Evolutionary conservation across 2,329 filamentous ascomycete species (phyloP).

Genomic region (Raffaelea deltoideospora): DNA sequence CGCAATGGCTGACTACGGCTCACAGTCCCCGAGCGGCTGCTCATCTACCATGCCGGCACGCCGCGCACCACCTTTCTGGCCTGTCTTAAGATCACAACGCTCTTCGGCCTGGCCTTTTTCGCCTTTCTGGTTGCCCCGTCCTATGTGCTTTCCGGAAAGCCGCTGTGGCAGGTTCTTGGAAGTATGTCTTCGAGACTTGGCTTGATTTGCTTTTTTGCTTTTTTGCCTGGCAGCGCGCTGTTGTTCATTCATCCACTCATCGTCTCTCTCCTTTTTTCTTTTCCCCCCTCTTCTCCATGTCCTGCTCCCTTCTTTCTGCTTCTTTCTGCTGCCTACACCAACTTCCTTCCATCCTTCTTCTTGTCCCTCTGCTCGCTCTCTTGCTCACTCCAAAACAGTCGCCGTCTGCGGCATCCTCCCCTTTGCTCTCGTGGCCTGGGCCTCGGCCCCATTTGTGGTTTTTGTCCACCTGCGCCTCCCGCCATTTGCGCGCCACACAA

Average conservation of each 20-base stretch:
- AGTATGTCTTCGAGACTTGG: slow-evolving; percentile 20
- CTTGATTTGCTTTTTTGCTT: too few relatives aligned
- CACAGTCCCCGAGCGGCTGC: slow-evolving; percentile 35
- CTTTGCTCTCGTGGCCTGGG: slow-evolving; percentile 45
- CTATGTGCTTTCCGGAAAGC: slow-evolving; percentile 28
- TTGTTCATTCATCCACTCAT: too few relatives aligned
- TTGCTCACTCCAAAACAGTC: too few relatives aligned
- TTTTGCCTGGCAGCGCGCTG: too few relatives aligned
- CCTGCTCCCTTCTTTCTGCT: background rate
- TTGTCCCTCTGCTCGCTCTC: too few relatives aligned
- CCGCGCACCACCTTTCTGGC: slow-evolving; percentile 52
- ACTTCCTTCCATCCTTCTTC: too few relatives aligned
- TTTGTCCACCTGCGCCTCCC: slow-evolving; percentile 59
- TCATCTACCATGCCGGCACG: slow-evolving; percentile 64
- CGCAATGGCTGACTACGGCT: too few relatives aligned
- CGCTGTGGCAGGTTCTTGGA: slow-evolving; percentile 19
- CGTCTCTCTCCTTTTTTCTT: background rate
- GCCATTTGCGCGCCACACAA: slow-evolving; percentile 41
- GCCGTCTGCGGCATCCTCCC: slow-evolving; percentile 47
- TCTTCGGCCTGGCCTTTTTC: slow-evolving; percentile 55
- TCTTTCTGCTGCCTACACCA: background rate
- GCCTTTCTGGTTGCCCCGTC: slow-evolving; percentile 46
- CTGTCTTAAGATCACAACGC: slow-evolving; percentile 53
- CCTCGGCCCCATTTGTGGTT: slow-evolving; percentile 55
- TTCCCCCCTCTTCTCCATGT: background rate